phyloP scores from a whole-genome alignment of 441 rosid genomes.

The Capsella rubella region DNA sequence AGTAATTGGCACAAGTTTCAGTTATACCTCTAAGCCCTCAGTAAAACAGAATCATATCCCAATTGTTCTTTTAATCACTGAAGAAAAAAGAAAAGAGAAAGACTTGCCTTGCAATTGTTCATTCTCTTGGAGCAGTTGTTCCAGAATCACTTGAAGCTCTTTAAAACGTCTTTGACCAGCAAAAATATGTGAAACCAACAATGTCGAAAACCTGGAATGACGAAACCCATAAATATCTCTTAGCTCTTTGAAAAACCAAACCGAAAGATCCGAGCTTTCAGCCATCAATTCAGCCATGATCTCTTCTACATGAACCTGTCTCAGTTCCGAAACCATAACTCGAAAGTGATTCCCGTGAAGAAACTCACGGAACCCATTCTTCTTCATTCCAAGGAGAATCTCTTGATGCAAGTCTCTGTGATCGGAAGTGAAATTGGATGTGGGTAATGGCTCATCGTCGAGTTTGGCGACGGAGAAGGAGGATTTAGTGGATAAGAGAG shows the following conservation, averaged over 20 bases:
- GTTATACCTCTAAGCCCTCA: not conserved
- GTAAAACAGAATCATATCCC: not conserved
- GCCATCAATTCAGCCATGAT: conserved; percentile 52
- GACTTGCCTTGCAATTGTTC: conserved; percentile 54
- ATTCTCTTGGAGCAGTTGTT: conserved; percentile 51
- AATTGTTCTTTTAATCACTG: not conserved
- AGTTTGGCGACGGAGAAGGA: conserved; percentile 52
- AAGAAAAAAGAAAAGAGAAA: not conserved
- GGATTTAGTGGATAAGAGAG: conserved; percentile 49
- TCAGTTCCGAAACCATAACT: conserved; percentile 49
- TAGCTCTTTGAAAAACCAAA: conserved; percentile 59
- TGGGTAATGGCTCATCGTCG: conserved; percentile 34
- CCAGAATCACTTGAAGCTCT: conserved; percentile 57
- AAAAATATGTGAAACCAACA: conserved; percentile 62
- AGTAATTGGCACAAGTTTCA: not conserved
- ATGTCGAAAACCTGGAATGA: conserved; percentile 59
- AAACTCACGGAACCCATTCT: conserved; percentile 53
- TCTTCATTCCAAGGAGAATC: conserved; percentile 54
- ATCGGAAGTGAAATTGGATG: conserved; percentile 18
- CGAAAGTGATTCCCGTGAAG: conserved; percentile 45
- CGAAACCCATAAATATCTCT: conserved; percentile 59
- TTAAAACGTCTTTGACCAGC: conserved; percentile 55
- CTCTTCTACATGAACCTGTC: conserved; percentile 53
- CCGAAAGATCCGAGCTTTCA: conserved; percentile 55
- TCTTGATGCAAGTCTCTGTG: conserved; percentile 47